Conservation (phyloP, 306 rosid species). For the Pueraria montana region DNA sequence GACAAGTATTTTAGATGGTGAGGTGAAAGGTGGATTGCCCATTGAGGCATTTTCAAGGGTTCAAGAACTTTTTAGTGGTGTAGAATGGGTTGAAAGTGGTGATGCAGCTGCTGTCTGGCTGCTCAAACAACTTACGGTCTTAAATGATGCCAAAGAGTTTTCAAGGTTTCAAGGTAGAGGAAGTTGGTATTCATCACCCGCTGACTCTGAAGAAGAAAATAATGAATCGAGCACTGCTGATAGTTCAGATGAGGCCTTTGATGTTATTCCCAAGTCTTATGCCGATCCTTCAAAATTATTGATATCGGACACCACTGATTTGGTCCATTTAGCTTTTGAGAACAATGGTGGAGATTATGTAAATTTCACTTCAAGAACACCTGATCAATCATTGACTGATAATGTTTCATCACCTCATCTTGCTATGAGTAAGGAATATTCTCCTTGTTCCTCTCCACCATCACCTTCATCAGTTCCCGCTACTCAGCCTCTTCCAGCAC, state of each 20-base stretch:
- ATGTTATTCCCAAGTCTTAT: constrained; percentile 66
- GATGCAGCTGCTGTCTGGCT: constrained; percentile 98
- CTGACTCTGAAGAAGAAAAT: constrained; percentile 93
- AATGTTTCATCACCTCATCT: constrained; percentile 47
- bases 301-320: constrained; percentile 57
- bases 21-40: constrained; percentile 97
- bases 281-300: constrained; percentile 61
- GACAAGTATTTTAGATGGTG: constrained; percentile 81
- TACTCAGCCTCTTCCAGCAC: constrained; percentile 20
- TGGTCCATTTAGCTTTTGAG: constrained; percentile 55
- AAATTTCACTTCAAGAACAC: constrained; percentile 53
- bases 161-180: constrained; percentile 80
- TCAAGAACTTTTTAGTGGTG: constrained; percentile 93
- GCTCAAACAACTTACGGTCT: constrained; percentile 81
- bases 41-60: constrained; percentile 98
- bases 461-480: constrained; percentile 31
- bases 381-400: constrained; percentile 52
- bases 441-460: constrained; percentile 56
- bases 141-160: constrained; percentile 81
- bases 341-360: constrained; percentile 53
- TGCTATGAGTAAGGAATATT: constrained; percentile 50
- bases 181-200: constrained; percentile 84
- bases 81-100: constrained; percentile 85
- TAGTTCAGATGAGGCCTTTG: constrained; percentile 93
- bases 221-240: constrained; percentile 92